phyloP scores from a whole-genome alignment of 2,329 filamentous ascomycete genomes.

The Dendrostoma leiphaemia region DNA sequence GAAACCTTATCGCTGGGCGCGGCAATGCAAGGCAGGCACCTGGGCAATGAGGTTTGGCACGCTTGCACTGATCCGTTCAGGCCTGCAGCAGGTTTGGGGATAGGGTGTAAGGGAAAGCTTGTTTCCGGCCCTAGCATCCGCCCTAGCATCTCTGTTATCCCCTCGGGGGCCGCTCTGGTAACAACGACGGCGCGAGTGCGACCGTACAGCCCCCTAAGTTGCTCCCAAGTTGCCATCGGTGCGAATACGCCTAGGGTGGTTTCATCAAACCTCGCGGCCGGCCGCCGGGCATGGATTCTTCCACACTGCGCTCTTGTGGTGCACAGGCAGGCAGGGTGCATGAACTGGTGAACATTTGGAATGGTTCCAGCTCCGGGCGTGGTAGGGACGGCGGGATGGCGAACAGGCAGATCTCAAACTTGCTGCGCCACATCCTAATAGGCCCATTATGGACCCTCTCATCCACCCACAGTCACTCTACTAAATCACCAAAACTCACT shows the following conservation, averaged over 20 bases:
- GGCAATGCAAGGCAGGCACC: too few species aligned
- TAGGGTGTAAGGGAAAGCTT: neutral
- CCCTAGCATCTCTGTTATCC: neutral
- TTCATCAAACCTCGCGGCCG: too few species aligned
- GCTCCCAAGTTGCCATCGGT: too few species aligned
- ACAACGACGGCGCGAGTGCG: too few species aligned
- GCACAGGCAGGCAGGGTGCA: too few species aligned
- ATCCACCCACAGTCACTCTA: neutral
- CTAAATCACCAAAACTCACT: too few species aligned
- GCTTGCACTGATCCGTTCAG: constrained; percentile 9
- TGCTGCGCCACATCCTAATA: constrained; percentile 15
- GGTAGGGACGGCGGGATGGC: neutral
- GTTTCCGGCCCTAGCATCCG: neutral
- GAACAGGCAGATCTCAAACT: constrained; percentile 15
- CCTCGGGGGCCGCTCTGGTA: too few species aligned
- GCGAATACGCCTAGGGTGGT: too few species aligned
- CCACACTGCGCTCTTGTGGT: too few species aligned
- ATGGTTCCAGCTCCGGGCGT: neutral
- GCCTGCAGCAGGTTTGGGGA: constrained; percentile 4
- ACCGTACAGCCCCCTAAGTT: too few species aligned
- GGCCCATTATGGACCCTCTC: constrained; percentile 7
- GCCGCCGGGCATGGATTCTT: too few species aligned
- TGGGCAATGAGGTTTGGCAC: constrained; percentile 1
- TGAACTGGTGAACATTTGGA: neutral
- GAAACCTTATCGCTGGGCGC: too few species aligned